Conservation (phyloP, 306 rosid genomes). For the Vicia faba region DNA sequence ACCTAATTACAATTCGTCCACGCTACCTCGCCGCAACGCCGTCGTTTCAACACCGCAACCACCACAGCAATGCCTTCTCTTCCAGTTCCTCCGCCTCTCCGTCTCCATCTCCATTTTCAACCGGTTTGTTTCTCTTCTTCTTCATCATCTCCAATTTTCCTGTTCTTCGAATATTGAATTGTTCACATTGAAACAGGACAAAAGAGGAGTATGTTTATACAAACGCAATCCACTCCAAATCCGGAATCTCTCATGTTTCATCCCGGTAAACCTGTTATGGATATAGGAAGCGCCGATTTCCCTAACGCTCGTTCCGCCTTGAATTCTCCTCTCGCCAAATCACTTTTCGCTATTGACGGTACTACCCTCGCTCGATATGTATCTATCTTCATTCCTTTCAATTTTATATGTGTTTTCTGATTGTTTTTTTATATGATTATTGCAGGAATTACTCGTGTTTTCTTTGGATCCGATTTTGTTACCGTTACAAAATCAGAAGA, state of each 20-base stretch:
- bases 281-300: constrained; percentile 92
- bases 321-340: constrained; percentile 86
- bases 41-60: constrained; percentile 38
- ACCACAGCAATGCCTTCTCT: constrained; percentile 29
- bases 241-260: constrained; percentile 45
- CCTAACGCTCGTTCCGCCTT: constrained; percentile 84
- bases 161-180: neutral
- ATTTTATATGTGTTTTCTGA: neutral
- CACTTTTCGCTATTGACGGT: constrained; percentile 79
- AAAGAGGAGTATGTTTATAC: constrained; percentile 43
- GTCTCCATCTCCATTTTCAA: constrained; percentile 22
- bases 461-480: constrained; percentile 93
- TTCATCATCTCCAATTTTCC: neutral
- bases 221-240: constrained; percentile 45
- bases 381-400: neutral
- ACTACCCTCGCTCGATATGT: neutral
- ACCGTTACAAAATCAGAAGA: constrained; percentile 90
- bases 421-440: neutral
- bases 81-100: constrained; percentile 27
- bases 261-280: constrained; percentile 61
- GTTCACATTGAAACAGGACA: constrained; percentile 13
- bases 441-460: constrained; percentile 58
- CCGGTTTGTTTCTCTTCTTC: constrained; percentile 27
- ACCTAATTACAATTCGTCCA: neutral
- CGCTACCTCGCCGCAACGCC: constrained; percentile 39